These are phyloP conservation scores for Nicotiana knightiana DNA, from an alignment of 257 asterid species.

Conservation along the genomic window DNA sequence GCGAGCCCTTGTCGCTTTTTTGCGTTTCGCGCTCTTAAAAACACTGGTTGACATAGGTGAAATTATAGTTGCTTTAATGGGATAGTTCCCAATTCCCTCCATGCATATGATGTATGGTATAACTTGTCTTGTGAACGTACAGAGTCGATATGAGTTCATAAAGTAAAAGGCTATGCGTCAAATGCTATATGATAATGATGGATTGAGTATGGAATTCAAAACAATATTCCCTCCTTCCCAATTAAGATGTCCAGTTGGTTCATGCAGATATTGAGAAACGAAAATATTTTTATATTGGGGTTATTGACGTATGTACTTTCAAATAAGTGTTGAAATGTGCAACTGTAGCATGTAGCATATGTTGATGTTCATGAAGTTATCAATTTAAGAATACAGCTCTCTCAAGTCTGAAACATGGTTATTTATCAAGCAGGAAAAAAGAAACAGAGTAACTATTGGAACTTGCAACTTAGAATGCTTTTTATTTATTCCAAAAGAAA, in stretches of 20 bases:
- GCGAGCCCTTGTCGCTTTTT: too few species aligned
- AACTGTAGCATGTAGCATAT: background rate
- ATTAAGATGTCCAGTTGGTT: slow-evolving; percentile 5
- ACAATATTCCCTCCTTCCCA: background rate
- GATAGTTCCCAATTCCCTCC: background rate
- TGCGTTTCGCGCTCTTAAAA: too few species aligned
- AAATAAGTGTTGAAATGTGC: background rate
- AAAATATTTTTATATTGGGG: background rate
- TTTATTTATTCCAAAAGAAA: background rate
- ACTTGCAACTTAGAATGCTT: background rate
- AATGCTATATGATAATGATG: background rate
- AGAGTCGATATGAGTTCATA: background rate
- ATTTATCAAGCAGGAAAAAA: background rate
- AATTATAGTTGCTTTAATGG: background rate
- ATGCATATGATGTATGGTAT: background rate
- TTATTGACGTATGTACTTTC: background rate
- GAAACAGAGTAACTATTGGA: background rate
- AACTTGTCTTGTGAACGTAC: background rate
- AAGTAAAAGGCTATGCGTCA: background rate
- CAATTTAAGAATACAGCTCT: background rate
- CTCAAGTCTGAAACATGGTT: background rate
- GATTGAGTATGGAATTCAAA: background rate
- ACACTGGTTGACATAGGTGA: background rate
- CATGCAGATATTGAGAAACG: background rate
- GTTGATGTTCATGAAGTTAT: background rate